Percentiles rank a stretch among this genome's conserved stretches.
These are phyloP conservation scores for Closterium sp. DNA, from an alignment of 139 green algal species.

Conservation along the genomic window DNA sequence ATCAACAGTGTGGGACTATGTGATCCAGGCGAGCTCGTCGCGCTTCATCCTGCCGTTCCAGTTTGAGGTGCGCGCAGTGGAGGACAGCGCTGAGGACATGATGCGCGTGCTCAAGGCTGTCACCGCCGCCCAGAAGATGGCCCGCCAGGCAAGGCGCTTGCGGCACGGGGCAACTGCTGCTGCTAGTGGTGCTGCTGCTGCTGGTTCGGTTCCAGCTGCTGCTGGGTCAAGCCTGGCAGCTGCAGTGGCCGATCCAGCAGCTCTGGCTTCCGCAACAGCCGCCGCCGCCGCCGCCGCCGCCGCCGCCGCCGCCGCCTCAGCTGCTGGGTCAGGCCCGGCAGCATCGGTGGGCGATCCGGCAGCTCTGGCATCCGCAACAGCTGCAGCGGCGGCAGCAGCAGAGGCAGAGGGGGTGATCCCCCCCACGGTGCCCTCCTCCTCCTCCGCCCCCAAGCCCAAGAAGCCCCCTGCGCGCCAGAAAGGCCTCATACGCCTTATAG, in stretches of 20 bases:
- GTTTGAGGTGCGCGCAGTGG: slow-evolving; percentile 37
- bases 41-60: slow-evolving; percentile 34
- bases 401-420: background rate
- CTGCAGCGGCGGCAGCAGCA: background rate
- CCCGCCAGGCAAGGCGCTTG: background rate
- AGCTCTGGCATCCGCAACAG: background rate
- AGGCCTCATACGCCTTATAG: slow-evolving; percentile 20
- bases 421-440: background rate
- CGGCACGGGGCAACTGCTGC: background rate
- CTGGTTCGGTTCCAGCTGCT: background rate
- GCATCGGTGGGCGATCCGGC: background rate
- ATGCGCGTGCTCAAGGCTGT: slow-evolving; percentile 27
- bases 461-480: background rate
- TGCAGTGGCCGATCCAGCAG: no score
- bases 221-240: background rate
- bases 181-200: background rate
- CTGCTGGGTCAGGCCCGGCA: background rate
- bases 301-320: background rate
- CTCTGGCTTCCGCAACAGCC: background rate
- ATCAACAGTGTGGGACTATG: slow-evolving; percentile 23
- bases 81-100: slow-evolving; percentile 39
- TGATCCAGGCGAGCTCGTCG: slow-evolving; percentile 6
- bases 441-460: background rate
- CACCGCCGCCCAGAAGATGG: slow-evolving; percentile 19
- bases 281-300: background rate